Evolutionary conservation across 2,329 filamentous ascomycete genomes (phyloP).

Genomic region (Lecanosticta acicola): DNA sequence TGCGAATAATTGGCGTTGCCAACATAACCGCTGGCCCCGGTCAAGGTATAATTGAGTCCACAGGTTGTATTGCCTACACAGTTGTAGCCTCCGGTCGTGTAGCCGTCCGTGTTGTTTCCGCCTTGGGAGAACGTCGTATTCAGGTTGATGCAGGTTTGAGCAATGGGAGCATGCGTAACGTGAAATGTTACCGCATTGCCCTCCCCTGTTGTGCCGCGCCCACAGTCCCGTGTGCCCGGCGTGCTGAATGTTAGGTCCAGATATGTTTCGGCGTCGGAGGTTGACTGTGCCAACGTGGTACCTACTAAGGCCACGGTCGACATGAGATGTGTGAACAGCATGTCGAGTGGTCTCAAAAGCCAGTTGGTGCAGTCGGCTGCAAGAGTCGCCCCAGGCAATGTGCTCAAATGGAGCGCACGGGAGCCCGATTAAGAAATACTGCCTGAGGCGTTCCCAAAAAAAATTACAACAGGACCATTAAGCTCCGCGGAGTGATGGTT

Average conservation of each 20-base stretch:
- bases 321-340: not conserved
- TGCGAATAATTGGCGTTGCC: not conserved
- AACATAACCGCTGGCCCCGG: not conserved
- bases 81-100: not conserved
- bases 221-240: not conserved
- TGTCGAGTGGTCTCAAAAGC: not conserved
- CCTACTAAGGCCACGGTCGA: not conserved
- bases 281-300: not conserved
- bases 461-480: too few species aligned
- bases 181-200: not conserved
- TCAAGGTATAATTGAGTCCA: not conserved
- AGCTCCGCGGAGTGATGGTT: not conserved
- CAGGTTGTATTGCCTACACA: not conserved
- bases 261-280: not conserved
- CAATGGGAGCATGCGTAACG: not conserved
- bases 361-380: too few species aligned
- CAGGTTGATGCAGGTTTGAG: not conserved
- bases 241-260: not conserved
- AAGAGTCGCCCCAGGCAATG: too few species aligned
- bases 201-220: not conserved
- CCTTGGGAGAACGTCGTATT: not conserved
- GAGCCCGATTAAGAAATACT: too few species aligned
- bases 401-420: too few species aligned
- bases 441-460: too few species aligned
- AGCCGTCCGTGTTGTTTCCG: not conserved